Evolutionary conservation across 2,329 filamentous ascomycete genomes (phyloP), one percentile per base, ranked within the genome.

Genomic region (Clonostachys byssicola): DNA sequence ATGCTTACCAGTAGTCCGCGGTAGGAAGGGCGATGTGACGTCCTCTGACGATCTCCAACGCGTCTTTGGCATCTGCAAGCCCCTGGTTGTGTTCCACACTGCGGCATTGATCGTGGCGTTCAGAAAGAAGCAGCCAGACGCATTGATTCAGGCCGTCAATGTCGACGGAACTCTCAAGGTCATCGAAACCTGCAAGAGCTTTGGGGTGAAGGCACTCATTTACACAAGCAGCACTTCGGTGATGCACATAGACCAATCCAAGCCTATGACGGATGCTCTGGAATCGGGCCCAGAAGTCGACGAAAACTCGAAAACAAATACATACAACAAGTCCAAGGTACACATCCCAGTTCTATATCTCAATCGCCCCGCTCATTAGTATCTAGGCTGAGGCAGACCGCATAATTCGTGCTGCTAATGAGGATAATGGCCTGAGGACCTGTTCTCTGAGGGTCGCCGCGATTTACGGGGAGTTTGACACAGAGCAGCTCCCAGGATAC

Each of bases 401-500:
- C 23, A 30, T 30, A 10, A 10, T 30, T 30, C 23, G 23, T 30
- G 23, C 23, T 30, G 23, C 23, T 10, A 30, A 30, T 30, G 23
- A 30, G 23, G 23, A 30, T 10, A 30, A 30, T 9, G 23, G 23
- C 23, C 9, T 30, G 23, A 30, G 23, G 23, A 30, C 23, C 3
- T 30, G 23, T 30, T 30, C 23, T 9, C 9, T 30, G 23, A 30
- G 23, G 9, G 9, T 30, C 7, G 87, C 90, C 13, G 89, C 89
- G 54, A 95, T 97, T 64, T 89, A 96, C 60, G 92, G 92, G 58
- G 89, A 94, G 61, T 89, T 89, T 57, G 94, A 99, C 70, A 81
- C 82, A 46, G 86, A 91, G 61, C 68, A 85, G 14, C 81, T 92
- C 35, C 81, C 85, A 52, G 82, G 86, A 55, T 79, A 96, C 52